Conservation (phyloP, 768 basidiomycete genomes). For the Rhizopogon roseolus region DNA sequence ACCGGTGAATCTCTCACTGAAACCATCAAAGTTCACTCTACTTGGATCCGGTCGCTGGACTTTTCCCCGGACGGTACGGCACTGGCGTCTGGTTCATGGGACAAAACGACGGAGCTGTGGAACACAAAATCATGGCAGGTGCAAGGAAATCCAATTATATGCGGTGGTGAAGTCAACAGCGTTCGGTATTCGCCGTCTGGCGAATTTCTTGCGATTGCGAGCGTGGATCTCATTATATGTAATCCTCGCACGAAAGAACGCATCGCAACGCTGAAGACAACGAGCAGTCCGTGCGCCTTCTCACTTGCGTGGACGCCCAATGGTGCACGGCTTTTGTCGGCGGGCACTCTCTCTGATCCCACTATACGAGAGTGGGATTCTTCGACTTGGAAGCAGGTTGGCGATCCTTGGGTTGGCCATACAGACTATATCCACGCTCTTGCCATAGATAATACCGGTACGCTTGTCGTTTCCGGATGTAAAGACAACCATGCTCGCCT, state of each 20-base stretch:
- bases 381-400: background rate
- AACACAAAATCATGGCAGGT: background rate
- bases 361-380: background rate
- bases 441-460: background rate
- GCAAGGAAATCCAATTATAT: background rate
- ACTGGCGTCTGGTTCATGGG: background rate
- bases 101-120: background rate
- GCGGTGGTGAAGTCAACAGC: background rate
- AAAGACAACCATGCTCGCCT: background rate
- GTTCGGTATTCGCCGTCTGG: background rate
- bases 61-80: background rate
- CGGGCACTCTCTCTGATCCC: background rate
- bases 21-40: background rate
- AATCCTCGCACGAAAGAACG: background rate
- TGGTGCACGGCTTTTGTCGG: background rate
- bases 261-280: background rate
- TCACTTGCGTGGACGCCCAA: background rate
- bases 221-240: background rate
- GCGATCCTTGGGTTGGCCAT: background rate
- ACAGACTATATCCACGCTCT: background rate
- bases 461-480: background rate
- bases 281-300: background rate
- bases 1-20: background rate
- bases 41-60: background rate
- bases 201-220: background rate